These are phyloP conservation scores for Aspergillus jensenii DNA, from an alignment of 2,329 filamentous ascomycete species.

Conservation along the genomic window DNA sequence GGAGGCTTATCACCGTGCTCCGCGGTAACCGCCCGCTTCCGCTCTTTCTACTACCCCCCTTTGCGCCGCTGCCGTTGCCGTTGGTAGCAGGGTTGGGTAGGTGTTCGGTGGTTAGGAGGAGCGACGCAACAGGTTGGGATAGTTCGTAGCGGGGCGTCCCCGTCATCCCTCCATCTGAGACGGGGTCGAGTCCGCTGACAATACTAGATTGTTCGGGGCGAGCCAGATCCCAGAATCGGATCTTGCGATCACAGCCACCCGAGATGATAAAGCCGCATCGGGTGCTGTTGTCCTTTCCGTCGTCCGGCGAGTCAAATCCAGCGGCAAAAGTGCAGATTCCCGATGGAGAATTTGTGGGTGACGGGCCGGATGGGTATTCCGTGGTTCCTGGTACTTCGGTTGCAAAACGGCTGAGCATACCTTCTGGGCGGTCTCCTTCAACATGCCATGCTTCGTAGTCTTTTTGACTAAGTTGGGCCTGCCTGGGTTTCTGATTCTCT, in stretches of 20 bases:
- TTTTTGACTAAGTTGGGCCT: slow-evolving; percentile 40
- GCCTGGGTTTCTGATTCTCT: slow-evolving; percentile 23
- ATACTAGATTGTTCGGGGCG: slow-evolving; percentile 75
- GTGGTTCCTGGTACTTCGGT: slow-evolving; percentile 55
- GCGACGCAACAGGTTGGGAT: slow-evolving; percentile 60
- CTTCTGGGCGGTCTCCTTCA: slow-evolving; percentile 83
- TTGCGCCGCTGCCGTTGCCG: slow-evolving; percentile 19
- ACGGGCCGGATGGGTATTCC: slow-evolving; percentile 47
- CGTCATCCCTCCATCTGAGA: slow-evolving; percentile 53
- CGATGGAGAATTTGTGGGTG: slow-evolving; percentile 16
- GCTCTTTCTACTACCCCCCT: slow-evolving; percentile 36
- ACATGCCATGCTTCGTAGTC: slow-evolving; percentile 83
- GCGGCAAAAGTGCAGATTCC: slow-evolving; percentile 75
- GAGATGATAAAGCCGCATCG: slow-evolving; percentile 83
- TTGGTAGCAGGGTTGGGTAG: slow-evolving; percentile 42
- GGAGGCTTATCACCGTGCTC: slow-evolving; percentile 79
- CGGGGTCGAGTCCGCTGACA: slow-evolving; percentile 72
- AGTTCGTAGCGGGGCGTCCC: slow-evolving; percentile 69
- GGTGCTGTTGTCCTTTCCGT: slow-evolving; percentile 54
- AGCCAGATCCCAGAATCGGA: slow-evolving; percentile 90
- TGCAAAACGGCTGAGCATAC: slow-evolving; percentile 83
- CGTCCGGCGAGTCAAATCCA: slow-evolving; percentile 68
- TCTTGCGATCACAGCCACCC: slow-evolving; percentile 82
- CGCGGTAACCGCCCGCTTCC: slow-evolving; percentile 57
- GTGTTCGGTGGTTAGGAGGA: slow-evolving; percentile 68